These are phyloP conservation scores for Wickerhamomyces pijperi DNA, from an alignment of 805 yeast species.

Conservation along the genomic window DNA sequence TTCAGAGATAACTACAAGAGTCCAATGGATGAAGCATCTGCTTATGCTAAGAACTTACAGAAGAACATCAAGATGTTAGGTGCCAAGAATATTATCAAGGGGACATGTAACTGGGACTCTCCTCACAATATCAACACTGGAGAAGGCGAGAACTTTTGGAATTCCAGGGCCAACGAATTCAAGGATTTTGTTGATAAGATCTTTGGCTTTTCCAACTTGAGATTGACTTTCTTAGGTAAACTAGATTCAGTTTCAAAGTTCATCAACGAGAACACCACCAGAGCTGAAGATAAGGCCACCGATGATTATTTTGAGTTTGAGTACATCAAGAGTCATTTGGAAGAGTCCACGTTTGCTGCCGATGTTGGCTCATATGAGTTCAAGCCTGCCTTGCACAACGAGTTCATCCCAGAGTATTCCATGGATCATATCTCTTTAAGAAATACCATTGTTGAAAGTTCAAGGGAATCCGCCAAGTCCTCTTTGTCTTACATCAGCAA, in stretches of 20 bases:
- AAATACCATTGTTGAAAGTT: slow-evolving; percentile 14
- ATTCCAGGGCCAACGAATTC: slow-evolving; percentile 25
- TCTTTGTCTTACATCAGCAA: slow-evolving; percentile 24
- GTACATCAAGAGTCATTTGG: slow-evolving; percentile 18
- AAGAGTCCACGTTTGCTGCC: background rate
- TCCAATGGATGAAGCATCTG: slow-evolving; percentile 38
- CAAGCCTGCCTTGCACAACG: slow-evolving; percentile 16
- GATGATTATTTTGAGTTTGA: slow-evolving; percentile 37
- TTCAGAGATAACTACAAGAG: slow-evolving; percentile 26
- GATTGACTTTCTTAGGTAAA: slow-evolving; percentile 26
- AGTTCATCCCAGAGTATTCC: slow-evolving; percentile 25
- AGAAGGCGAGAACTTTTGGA: slow-evolving; percentile 32
- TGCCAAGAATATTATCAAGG: slow-evolving; percentile 32
- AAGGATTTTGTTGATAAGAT: slow-evolving; percentile 19
- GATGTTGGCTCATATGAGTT: background rate
- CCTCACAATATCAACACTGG: slow-evolving; percentile 16
- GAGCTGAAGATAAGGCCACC: background rate
- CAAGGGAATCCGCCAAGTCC: slow-evolving; percentile 18
- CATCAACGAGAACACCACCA: background rate
- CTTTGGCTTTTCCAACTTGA: slow-evolving; percentile 22
- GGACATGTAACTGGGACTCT: slow-evolving; percentile 21
- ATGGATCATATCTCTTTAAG: slow-evolving; percentile 19
- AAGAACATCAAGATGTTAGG: slow-evolving; percentile 21
- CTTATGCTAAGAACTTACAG: slow-evolving; percentile 29
- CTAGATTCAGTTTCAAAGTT: background rate